Evolutionary conservation across 768 basidiomycete species (phyloP), one percentile per base, ranked within the genome.

Genomic region (Tylopilus intermedius): DNA sequence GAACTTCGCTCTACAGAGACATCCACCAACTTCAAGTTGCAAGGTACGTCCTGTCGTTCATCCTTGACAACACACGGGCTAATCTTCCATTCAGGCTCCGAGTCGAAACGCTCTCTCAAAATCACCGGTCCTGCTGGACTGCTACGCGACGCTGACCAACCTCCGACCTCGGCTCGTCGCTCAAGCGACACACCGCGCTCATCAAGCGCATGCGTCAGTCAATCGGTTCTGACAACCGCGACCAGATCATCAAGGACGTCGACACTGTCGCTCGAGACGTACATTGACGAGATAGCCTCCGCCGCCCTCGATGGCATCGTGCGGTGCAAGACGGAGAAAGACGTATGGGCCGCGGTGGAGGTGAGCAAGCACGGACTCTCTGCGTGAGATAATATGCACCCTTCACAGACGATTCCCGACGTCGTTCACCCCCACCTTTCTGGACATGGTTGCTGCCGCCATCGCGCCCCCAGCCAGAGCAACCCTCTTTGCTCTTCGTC

Each of bases 161-260:
- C 18, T 18, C 18, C 18, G n/a, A 18, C 18, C 77, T 94, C 22
- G 96, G 98, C 70, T 93, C 96, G 3, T 97, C 96, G 41, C 72
- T 99, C 53, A 98, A 92, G 72, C 86, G 93, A 7, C 94, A 99
- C 71, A 97, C 94, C 2, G 90, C 93, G 6, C 80, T 98, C 57
- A 94, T 96, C 58, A 98, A 95, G 70, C 86, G 90, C 42, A 87
- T 97, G 61, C 83, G 88, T 43, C 90, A 88, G 64, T 90, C 91
- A 15, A 77, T 98, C 62, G 88, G 86, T 14, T 66, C 77, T 37
- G 90, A 93, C 61, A 86, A 91, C 66, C 80, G 78, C 44, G 91
- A 94, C 61, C 86, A 90, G 62, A 84, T 95, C 54, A 72, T 96
- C 59, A 97, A 94, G 70, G 96, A 99, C 62, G 84, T 96, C 58